Percentiles rank a stretch among this genome's conserved stretches.
Conservation (phyloP, 495 filamentous ascomycete species). For the Hypoxylon subgilvum region DNA sequence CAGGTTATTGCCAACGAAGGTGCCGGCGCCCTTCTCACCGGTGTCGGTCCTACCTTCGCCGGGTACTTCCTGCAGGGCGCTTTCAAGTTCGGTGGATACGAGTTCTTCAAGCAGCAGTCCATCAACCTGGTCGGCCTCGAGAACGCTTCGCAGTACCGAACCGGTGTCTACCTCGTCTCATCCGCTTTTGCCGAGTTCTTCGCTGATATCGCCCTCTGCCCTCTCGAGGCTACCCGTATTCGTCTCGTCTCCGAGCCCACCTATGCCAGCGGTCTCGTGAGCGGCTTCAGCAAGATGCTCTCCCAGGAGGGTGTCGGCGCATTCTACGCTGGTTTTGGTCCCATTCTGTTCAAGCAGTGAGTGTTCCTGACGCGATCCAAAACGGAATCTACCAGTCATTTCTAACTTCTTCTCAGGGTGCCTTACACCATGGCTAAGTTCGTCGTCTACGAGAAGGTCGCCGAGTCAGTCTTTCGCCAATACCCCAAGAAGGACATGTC, state of each 20-base stretch:
- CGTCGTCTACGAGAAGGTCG: slow-evolving; percentile 97
- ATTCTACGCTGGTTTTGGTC: slow-evolving; percentile 94
- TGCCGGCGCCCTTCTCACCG: slow-evolving; percentile 86
- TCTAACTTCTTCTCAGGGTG: slow-evolving; percentile 64
- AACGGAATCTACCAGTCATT: neutral
- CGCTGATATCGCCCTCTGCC: slow-evolving; percentile 91
- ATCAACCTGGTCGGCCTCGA: slow-evolving; percentile 84
- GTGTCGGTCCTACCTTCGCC: slow-evolving; percentile 83
- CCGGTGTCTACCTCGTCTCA: slow-evolving; percentile 86
- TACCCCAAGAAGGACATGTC: slow-evolving; percentile 81
- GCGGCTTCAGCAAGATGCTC: slow-evolving; percentile 84
- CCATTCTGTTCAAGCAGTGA: slow-evolving; percentile 95
- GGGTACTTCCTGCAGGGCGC: slow-evolving; percentile 95
- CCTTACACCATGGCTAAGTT: slow-evolving; percentile 99
- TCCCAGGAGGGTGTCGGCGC: slow-evolving; percentile 83
- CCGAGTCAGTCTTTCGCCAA: slow-evolving; percentile 73
- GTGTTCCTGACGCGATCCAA: slow-evolving; percentile 45
- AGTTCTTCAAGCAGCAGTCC: slow-evolving; percentile 92
- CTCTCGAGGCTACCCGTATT: slow-evolving; percentile 92
- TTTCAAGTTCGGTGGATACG: slow-evolving; percentile 95
- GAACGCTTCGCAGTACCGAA: slow-evolving; percentile 83
- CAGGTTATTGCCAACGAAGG: slow-evolving; percentile 85
- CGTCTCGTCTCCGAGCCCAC: slow-evolving; percentile 91
- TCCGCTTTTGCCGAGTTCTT: slow-evolving; percentile 88
- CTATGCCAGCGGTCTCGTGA: slow-evolving; percentile 80